Conservation (phyloP, 169 alveolate genomes). For the Cryptosporidium tyzzeri region DNA sequence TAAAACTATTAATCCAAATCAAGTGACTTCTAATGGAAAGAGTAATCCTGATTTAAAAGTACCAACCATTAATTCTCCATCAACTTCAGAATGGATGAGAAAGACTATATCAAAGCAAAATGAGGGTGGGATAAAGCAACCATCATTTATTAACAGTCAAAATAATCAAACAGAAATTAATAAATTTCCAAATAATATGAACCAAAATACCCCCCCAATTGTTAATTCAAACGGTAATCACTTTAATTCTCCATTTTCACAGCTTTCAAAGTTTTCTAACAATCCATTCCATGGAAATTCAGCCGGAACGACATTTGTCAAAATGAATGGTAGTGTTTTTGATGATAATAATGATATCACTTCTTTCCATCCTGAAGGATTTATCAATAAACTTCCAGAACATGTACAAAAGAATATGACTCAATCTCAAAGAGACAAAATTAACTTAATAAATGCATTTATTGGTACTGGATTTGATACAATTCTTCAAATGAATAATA, state of each 20-base stretch:
- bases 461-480: slow-evolving; percentile 74
- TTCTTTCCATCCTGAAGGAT: slow-evolving; percentile 56
- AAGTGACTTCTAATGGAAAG: neutral
- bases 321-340: slow-evolving; percentile 68
- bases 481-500: slow-evolving; percentile 48
- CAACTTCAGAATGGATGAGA: slow-evolving; percentile 76
- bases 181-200: neutral
- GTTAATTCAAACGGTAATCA: neutral
- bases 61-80: slow-evolving; percentile 50
- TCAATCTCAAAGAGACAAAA: slow-evolving; percentile 54
- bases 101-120: slow-evolving; percentile 38
- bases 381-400: slow-evolving; percentile 48
- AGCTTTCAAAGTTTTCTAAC: slow-evolving; percentile 37
- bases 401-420: slow-evolving; percentile 64
- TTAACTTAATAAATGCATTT: slow-evolving; percentile 65
- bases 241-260: slow-evolving; percentile 51
- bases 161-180: neutral
- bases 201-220: neutral
- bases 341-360: slow-evolving; percentile 69
- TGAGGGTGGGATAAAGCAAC: slow-evolving; percentile 13
- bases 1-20: neutral
- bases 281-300: slow-evolving; percentile 31
- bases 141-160: neutral
- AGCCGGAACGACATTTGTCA: slow-evolving; percentile 33
- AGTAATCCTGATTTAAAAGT: slow-evolving; percentile 24